Percentiles rank a stretch among this genome's conserved stretches.
phyloP scores from a whole-genome alignment of 2,329 filamentous ascomycete genomes.

The Proliferodiscus dingleyae region DNA sequence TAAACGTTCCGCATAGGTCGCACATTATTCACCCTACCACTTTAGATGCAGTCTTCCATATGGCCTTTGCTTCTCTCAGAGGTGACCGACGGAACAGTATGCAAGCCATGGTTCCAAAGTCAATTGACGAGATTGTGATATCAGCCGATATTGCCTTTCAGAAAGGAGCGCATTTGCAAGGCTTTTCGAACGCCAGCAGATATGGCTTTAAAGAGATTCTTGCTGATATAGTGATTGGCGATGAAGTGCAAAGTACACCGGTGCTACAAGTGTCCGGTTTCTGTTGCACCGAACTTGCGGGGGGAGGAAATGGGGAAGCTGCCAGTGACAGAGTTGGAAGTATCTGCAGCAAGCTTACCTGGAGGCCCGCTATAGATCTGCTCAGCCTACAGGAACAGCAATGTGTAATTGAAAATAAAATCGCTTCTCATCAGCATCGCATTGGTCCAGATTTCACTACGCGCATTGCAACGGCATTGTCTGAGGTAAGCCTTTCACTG shows the following conservation, averaged over 20 bases:
- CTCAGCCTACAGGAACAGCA: too few relatives aligned
- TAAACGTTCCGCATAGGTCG: not conserved
- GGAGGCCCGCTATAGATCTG: too few relatives aligned
- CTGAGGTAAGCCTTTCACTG: too few relatives aligned
- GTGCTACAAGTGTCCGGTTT: not conserved
- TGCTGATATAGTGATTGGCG: not conserved
- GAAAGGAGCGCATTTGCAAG: not conserved
- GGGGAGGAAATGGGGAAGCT: too few relatives aligned
- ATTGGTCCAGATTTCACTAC: too few relatives aligned
- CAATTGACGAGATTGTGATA: not conserved
- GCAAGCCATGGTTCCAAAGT: not conserved
- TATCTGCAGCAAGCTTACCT: too few relatives aligned
- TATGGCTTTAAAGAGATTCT: not conserved
- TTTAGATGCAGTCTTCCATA: not conserved
- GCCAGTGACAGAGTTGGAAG: too few relatives aligned
- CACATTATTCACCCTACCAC: not conserved
- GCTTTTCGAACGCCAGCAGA: not conserved
- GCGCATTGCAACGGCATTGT: too few relatives aligned
- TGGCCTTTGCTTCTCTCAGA: not conserved
- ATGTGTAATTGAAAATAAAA: too few relatives aligned
- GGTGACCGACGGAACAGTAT: not conserved
- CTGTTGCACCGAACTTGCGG: not conserved
- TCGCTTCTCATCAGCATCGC: too few relatives aligned
- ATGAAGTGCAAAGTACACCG: not conserved
- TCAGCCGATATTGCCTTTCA: not conserved